phyloP scores from a whole-genome alignment of 768 basidiomycete genomes.

The Pulveroboletus sp. region DNA sequence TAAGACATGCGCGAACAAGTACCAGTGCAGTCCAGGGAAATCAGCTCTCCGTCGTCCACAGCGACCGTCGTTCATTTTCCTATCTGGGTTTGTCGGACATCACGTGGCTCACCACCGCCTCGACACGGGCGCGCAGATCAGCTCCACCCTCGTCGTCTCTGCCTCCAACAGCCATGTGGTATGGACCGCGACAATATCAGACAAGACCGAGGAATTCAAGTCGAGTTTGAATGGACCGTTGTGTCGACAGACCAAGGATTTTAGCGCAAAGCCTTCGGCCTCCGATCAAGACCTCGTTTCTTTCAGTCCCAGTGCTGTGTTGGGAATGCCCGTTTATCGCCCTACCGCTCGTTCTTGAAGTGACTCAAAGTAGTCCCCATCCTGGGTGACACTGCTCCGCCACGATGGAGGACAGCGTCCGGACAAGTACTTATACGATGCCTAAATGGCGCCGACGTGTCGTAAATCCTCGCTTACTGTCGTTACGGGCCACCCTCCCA shows the following conservation, averaged over 20 bases:
- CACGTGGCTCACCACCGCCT: neutral
- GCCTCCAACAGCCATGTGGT: neutral
- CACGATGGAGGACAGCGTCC: constrained; percentile 4
- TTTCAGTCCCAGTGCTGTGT: constrained; percentile 12
- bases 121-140: neutral
- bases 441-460: constrained; percentile 6
- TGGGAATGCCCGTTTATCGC: constrained; percentile 7
- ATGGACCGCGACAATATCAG: neutral
- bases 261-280: neutral
- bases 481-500: neutral
- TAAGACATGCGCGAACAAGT: neutral
- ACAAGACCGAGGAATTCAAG: neutral
- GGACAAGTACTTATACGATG: constrained; percentile 3
- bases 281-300: constrained; percentile 7
- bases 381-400: constrained; percentile 8
- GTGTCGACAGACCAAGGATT: neutral
- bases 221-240: neutral
- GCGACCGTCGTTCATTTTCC: neutral
- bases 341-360: constrained; percentile 1
- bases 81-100: neutral
- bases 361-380: neutral
- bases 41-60: neutral
- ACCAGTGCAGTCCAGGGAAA: constrained; percentile 7
- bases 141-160: neutral
- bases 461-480: constrained; percentile 22